Conservation (phyloP, 1,284 basidiomycete species). For the Tylopilus orsonianus region DNA sequence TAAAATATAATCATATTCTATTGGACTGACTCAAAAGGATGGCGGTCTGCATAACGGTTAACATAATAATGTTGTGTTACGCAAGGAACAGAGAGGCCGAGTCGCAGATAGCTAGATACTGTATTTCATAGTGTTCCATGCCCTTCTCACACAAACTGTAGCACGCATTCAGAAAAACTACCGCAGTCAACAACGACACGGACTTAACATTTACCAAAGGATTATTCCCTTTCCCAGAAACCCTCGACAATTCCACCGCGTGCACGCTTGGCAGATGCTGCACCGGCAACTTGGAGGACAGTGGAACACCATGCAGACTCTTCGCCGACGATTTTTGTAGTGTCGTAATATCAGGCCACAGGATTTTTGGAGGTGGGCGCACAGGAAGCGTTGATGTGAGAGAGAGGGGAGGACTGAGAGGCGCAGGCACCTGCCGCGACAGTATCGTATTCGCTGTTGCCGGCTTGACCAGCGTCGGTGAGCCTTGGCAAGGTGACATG, state of each 20-base stretch:
- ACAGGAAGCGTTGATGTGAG: slow-evolving; percentile 24
- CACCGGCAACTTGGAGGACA: slow-evolving; percentile 27
- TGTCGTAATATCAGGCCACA: slow-evolving; percentile 4
- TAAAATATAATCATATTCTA: too few relatives aligned
- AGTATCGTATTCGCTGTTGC: slow-evolving; percentile 32
- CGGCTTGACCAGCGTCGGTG: slow-evolving; percentile 33
- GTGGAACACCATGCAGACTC: not conserved
- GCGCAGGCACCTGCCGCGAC: slow-evolving; percentile 12
- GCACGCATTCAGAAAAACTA: slow-evolving; percentile 1
- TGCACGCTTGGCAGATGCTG: slow-evolving; percentile 21
- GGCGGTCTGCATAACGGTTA: too few relatives aligned
- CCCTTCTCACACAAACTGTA: slow-evolving; percentile 4
- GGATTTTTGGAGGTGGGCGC: slow-evolving; percentile 18
- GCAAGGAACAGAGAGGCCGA: too few relatives aligned
- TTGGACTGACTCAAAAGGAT: too few relatives aligned
- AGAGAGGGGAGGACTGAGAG: not conserved
- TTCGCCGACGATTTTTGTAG: slow-evolving; percentile 7
- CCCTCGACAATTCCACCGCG: slow-evolving; percentile 32
- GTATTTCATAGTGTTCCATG: slow-evolving; percentile 7
- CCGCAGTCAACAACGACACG: too few relatives aligned
- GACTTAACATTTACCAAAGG: slow-evolving; percentile 11
- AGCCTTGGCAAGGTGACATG: too few relatives aligned
- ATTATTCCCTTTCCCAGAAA: slow-evolving; percentile 33
- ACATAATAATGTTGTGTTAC: too few relatives aligned
- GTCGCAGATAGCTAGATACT: too few relatives aligned